Conservation (phyloP, 2,329 filamentous ascomycete genomes). For the Scleromitrula shiraiana region DNA sequence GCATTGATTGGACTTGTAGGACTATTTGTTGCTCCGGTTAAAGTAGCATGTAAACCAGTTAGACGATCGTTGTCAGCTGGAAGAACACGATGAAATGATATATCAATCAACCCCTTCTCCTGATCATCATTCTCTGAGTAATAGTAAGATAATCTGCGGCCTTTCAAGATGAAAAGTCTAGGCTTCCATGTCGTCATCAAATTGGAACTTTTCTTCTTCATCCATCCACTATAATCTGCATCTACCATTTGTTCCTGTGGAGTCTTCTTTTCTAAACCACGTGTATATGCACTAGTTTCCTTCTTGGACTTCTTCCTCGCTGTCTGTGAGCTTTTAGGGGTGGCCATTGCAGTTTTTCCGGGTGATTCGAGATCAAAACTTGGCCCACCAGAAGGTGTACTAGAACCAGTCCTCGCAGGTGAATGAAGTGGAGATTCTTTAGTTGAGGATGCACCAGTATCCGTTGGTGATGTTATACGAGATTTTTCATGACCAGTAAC, state of each 20-base stretch:
- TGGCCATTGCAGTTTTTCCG: slow-evolving; percentile 45
- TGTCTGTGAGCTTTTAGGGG: slow-evolving; percentile 40
- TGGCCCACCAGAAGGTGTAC: slow-evolving; percentile 54
- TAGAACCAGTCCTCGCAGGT: slow-evolving; percentile 70
- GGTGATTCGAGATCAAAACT: slow-evolving; percentile 77
- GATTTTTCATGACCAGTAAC: slow-evolving; percentile 45
- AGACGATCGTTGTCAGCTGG: slow-evolving; percentile 87
- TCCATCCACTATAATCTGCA: slow-evolving; percentile 96
- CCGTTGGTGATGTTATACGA: slow-evolving; percentile 42
- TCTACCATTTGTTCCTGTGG: slow-evolving; percentile 77
- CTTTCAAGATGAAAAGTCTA: slow-evolving; percentile 88
- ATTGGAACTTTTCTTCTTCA: slow-evolving; percentile 97
- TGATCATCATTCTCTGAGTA: slow-evolving; percentile 88
- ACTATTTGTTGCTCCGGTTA: slow-evolving; percentile 72
- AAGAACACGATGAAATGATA: slow-evolving; percentile 93
- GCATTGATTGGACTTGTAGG: slow-evolving; percentile 47
- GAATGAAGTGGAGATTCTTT: slow-evolving; percentile 51
- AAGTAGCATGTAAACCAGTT: slow-evolving; percentile 81
- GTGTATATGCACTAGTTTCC: slow-evolving; percentile 86
- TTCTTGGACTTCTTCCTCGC: slow-evolving; percentile 75
- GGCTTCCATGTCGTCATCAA: slow-evolving; percentile 98
- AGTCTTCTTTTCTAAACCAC: slow-evolving; percentile 71
- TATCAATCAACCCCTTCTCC: slow-evolving; percentile 94
- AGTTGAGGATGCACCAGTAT: slow-evolving; percentile 34
- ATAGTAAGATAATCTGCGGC: slow-evolving; percentile 87